Percentiles rank a stretch among this genome's conserved stretches.
Conservation (phyloP, 164 flowering plant species). For the Vitis rupestris region DNA sequence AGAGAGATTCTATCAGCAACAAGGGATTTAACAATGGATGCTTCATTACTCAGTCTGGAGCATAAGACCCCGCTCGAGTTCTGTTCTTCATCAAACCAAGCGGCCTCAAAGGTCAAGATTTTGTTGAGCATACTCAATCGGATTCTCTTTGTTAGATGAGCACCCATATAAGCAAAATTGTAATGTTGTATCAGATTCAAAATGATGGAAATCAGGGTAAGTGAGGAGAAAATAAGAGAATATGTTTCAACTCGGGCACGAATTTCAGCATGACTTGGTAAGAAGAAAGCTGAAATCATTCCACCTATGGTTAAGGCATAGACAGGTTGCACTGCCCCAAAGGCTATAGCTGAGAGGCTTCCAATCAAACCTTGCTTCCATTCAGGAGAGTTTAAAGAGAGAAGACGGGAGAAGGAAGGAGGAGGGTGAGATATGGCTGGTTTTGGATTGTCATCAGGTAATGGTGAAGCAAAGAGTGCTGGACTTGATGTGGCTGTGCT, state of each 20-base stretch:
- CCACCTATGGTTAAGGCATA: slow-evolving; percentile 89
- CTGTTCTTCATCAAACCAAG: slow-evolving; percentile 86
- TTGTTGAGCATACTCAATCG: slow-evolving; percentile 72
- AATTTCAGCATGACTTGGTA: slow-evolving; percentile 59
- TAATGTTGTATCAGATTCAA: slow-evolving; percentile 74
- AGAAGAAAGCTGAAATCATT: slow-evolving; percentile 76
- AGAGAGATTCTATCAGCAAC: slow-evolving; percentile 78
- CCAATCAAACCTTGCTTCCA: slow-evolving; percentile 78
- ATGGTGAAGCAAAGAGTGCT: slow-evolving; percentile 34
- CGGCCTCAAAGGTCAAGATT: slow-evolving; percentile 74
- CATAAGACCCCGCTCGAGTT: slow-evolving; percentile 78
- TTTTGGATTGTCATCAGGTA: slow-evolving; percentile 16
- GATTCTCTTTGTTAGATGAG: slow-evolving; percentile 63
- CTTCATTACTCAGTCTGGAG: slow-evolving; percentile 74
- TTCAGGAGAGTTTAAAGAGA: slow-evolving; percentile 63
- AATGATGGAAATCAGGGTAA: slow-evolving; percentile 53
- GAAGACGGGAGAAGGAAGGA: slow-evolving; percentile 68
- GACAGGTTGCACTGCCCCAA: slow-evolving; percentile 77
- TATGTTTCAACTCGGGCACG: slow-evolving; percentile 50
- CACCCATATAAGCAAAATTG: slow-evolving; percentile 85
- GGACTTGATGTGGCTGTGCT: slow-evolving; percentile 66
- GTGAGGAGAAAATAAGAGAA: slow-evolving; percentile 53
- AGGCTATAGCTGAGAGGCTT: slow-evolving; percentile 61
- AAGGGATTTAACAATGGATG: slow-evolving; percentile 76
- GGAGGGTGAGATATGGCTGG: slow-evolving; percentile 29